These are phyloP conservation scores for Steccherinum ochraceum DNA, from an alignment of 768 basidiomycete species.

Conservation along the genomic window DNA sequence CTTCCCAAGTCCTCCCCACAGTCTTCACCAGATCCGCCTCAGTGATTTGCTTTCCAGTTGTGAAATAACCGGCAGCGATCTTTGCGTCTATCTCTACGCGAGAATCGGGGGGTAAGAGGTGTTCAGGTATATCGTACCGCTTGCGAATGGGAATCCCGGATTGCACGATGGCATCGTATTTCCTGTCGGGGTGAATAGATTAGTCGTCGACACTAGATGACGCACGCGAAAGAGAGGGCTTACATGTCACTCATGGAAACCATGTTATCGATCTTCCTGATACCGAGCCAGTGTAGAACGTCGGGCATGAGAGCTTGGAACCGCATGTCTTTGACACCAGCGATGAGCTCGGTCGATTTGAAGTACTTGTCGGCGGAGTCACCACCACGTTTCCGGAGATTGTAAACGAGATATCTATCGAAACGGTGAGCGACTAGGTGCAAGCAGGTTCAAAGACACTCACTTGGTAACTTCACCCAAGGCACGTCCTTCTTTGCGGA, in stretches of 20 bases:
- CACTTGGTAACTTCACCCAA: constrained; percentile 92
- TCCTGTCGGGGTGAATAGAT: constrained; percentile 38
- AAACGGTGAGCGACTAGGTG: not conserved
- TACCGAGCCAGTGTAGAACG: constrained; percentile 91
- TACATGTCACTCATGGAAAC: constrained; percentile 87
- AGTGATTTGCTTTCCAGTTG: constrained; percentile 68
- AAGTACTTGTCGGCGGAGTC: constrained; percentile 94
- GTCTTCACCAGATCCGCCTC: constrained; percentile 81
- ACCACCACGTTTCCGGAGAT: constrained; percentile 90
- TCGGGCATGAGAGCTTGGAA: constrained; percentile 96
- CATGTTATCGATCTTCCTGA: constrained; percentile 85
- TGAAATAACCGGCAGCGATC: constrained; percentile 91
- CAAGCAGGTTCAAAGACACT: constrained; percentile 17
- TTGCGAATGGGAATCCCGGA: constrained; percentile 78
- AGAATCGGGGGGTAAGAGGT: constrained; percentile 86
- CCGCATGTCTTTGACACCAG: constrained; percentile 95
- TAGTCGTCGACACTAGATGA: not conserved
- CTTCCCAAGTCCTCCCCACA: constrained; percentile 86
- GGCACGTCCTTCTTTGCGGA: constrained; percentile 90
- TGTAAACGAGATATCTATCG: constrained; percentile 85
- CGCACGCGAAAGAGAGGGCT: constrained; percentile 14
- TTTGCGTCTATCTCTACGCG: constrained; percentile 96
- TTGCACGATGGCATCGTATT: constrained; percentile 91
- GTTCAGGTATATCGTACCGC: constrained; percentile 86
- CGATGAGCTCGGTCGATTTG: constrained; percentile 87